Evolutionary conservation across 805 yeast genomes (phyloP), one percentile per base, ranked within the genome.

Genomic region (Tetrapisispora arboricola): DNA sequence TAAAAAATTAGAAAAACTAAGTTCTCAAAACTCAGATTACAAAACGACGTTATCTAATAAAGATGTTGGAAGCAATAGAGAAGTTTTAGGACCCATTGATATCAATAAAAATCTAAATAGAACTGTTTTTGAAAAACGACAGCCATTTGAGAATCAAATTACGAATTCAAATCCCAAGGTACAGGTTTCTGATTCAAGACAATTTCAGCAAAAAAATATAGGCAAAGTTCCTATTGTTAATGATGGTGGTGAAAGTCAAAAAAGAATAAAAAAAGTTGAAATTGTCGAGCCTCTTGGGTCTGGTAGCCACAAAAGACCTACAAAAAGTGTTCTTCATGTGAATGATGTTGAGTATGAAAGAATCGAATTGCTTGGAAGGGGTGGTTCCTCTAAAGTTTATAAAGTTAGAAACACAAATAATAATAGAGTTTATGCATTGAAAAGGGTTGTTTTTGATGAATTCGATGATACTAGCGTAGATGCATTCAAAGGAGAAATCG

Each of bases 321-420:
- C 35, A 15, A 52, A 46, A 31, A 45, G 40, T 19, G 42, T 58
- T 1, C 54, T 72, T 5, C 49, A 53, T 7, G 72, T 80, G 1
- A 84, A 86, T 56, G 77, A 73, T 2, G 70, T 69, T 26, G 71
- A 71, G 32, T 90, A 84, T 55, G 88, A 81, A 51, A 73, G 80
- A 42, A 63, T 84, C 21, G 96, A 86, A 53, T 65, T 84, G 12
- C 59, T 88, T 16, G 97, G 96, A 5, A 74, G 83, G 58, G 97
- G 96, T 20, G 97, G 96, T 0, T 74, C 96, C 0, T 87, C 96
- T 0, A 85, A 82, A 55, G 97, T 88, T 17, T 88, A 80, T 65
- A 83, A 80, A 57, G 92, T 81, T 1, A 80, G 51, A 39, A 53
- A 51, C 73, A 49, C 66, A 74, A 71, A 70, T 36, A 76, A 76